Base-by-base conservation (phyloP, 495 filamentous ascomycete species). In the Penicillium tannophilum region DNA sequence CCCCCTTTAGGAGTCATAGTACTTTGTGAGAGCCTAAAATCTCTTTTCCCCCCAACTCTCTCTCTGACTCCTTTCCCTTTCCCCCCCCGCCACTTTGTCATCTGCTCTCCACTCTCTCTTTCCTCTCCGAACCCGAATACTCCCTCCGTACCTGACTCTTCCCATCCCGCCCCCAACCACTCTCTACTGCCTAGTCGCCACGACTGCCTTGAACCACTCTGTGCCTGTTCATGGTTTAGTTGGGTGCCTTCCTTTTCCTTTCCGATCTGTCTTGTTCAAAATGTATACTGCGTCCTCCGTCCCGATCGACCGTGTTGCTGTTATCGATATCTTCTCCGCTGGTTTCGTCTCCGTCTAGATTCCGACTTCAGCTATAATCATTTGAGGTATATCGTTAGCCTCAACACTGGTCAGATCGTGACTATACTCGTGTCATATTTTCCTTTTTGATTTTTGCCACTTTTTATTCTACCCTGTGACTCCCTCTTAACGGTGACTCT, bases 261-360 rank as follows among this genome's bases (percentile, higher is more conserved):
- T 9, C 19, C 31, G 39, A 17, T 49, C 39, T 36, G 39, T 56
- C 24, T 42, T 10, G 39, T 64, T 63, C 67, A 70, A 70, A 70
- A 70, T 70, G 67, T 68, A 70, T 70, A 67, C 65, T 70, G 67
- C 42, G 31, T 63, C 64, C 28, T 58, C 53, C 36, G 52, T 53
- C 47, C 64, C 67, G 67, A 70, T 70, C 67, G 64, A 65, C 64
- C 55, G 55, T 64, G 61, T 59, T 68, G 62, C 62, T 53, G 62
- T 54, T 61, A 67, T 61, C 59, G 54, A 63, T 55, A 53, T 56
- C 61, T 49, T 61, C 58, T 44, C 62, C 62, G 57, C 57, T 45
- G 61, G 54, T 55, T 63, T 58, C 62, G 49, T 67, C 63, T 60
- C 26, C 61, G 51, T 53, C 52, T 62, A 63, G 62, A 54, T 43